phyloP scores from a whole-genome alignment of 2,329 filamentous ascomycete genomes.

The Pseudogymnoascus sp. region DNA sequence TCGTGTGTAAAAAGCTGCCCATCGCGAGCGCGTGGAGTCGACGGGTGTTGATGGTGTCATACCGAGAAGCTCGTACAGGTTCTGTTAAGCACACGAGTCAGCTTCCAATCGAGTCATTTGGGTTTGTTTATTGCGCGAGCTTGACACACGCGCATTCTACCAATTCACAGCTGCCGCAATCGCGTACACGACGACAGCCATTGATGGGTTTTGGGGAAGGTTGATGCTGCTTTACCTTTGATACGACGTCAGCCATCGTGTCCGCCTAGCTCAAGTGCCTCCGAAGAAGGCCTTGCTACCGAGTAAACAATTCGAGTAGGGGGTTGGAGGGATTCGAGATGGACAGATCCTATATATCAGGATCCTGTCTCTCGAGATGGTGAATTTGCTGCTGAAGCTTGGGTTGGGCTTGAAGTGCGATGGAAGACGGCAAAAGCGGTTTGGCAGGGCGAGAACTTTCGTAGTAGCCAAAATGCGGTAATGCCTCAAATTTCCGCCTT shows the following conservation, averaged over 20 bases:
- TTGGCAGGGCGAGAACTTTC: neutral
- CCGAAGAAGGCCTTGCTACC: conserved; percentile 32
- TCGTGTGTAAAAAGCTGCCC: conserved; percentile 16
- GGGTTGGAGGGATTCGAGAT: conserved; percentile 24
- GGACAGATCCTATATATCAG: conserved; percentile 29
- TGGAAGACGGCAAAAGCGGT: neutral
- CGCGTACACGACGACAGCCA: conserved; percentile 11
- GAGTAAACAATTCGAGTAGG: conserved; percentile 29
- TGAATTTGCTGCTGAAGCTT: conserved; percentile 9
- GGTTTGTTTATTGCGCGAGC: neutral
- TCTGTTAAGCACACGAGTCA: conserved; percentile 46
- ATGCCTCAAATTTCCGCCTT: conserved; percentile 2
- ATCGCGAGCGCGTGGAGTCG: conserved; percentile 9
- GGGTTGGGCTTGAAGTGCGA: neutral
- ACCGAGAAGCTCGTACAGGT: conserved; percentile 98
- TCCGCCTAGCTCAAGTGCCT: conserved; percentile 30
- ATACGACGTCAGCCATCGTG: conserved; percentile 32
- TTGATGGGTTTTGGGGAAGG: conserved; percentile 13
- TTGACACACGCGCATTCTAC: neutral
- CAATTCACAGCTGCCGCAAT: neutral
- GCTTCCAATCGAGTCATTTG: conserved; percentile 2
- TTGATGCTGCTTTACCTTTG: conserved; percentile 25
- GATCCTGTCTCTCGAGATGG: conserved; percentile 31
- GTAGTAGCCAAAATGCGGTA: conserved; percentile 6
- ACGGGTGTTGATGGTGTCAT: conserved; percentile 33